These are phyloP conservation scores for Fusarium algeriense DNA, from an alignment of 2,329 filamentous ascomycete species.

Conservation along the genomic window DNA sequence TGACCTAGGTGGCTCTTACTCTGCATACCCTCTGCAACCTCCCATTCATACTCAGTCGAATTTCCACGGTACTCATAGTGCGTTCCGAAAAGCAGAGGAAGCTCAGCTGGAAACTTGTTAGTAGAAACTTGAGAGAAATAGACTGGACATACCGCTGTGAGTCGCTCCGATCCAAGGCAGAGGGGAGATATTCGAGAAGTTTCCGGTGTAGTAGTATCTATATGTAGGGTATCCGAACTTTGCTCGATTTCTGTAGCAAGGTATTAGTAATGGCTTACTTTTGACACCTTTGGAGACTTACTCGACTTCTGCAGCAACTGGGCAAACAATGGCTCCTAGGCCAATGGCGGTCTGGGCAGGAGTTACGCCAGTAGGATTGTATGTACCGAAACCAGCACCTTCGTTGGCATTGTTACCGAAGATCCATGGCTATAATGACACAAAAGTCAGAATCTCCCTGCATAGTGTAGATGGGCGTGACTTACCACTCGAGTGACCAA, in stretches of 20 bases:
- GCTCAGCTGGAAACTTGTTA: not conserved
- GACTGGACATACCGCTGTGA: not conserved
- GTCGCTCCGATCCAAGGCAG: slow-evolving; percentile 15
- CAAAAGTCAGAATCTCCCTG: no score
- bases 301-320: slow-evolving; percentile 19
- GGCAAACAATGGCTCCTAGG: slow-evolving; percentile 3
- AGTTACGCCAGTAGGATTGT: not conserved
- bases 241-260: accelerated
- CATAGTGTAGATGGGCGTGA: no score
- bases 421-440: slow-evolving; percentile 15
- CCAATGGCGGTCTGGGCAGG: slow-evolving; percentile 8
- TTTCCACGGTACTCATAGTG: slow-evolving; percentile 21
- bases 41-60: slow-evolving; percentile 19
- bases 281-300: accelerated
- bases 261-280: accelerated
- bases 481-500: slow-evolving; percentile 14
- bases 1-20: not conserved
- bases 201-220: slow-evolving; percentile 20
- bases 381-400: slow-evolving; percentile 22
- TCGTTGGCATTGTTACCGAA: slow-evolving; percentile 30
- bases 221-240: slow-evolving; percentile 20
- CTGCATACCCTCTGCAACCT: slow-evolving; percentile 14
- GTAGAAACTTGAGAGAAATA: accelerated
- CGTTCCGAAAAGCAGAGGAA: slow-evolving; percentile 15
- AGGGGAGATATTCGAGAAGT: slow-evolving; percentile 20